phyloP scores from a whole-genome alignment of 495 filamentous ascomycete genomes.

The Penicillium mononematosum region DNA sequence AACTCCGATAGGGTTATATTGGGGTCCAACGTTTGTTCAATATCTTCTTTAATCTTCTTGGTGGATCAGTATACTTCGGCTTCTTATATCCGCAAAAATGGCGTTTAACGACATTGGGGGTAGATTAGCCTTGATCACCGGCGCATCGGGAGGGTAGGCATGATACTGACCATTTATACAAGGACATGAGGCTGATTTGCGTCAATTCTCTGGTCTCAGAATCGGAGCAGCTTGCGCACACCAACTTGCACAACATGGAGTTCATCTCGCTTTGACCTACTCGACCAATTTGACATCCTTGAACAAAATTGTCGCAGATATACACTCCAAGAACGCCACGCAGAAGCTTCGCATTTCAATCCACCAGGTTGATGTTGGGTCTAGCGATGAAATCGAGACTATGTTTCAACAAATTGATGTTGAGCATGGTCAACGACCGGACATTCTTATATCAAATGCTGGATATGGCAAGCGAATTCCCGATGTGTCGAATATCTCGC shows the following conservation, averaged over 20 bases:
- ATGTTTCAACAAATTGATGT: constrained; percentile 54
- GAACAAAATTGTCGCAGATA: constrained; percentile 42
- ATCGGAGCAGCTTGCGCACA: constrained; percentile 62
- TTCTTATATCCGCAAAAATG: constrained; percentile 15
- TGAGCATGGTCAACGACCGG: constrained; percentile 54
- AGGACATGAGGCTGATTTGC: constrained; percentile 4
- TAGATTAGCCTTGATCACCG: constrained; percentile 62
- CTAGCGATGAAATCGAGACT: constrained; percentile 47
- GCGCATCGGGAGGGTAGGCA: constrained; percentile 62
- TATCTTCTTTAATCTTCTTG: background rate
- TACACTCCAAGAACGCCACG: constrained; percentile 30
- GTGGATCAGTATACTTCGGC: background rate
- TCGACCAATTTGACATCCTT: constrained; percentile 51
- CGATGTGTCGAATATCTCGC: constrained; percentile 49
- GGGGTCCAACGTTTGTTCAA: background rate
- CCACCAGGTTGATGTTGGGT: constrained; percentile 57
- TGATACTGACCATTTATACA: background rate
- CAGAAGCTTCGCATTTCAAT: constrained; percentile 47
- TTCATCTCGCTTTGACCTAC: constrained; percentile 63
- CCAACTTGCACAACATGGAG: constrained; percentile 52
- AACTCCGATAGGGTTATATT: background rate
- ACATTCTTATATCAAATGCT: constrained; percentile 63
- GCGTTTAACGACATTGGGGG: constrained; percentile 54
- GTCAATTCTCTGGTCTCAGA: constrained; percentile 26
- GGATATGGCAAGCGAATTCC: constrained; percentile 52